A percentile compares a stretch with the other conserved stretches of the same genome.
These are phyloP conservation scores for Reticulascus tulasneorum DNA, from an alignment of 2,329 filamentous ascomycete genomes.

Conservation along the genomic window DNA sequence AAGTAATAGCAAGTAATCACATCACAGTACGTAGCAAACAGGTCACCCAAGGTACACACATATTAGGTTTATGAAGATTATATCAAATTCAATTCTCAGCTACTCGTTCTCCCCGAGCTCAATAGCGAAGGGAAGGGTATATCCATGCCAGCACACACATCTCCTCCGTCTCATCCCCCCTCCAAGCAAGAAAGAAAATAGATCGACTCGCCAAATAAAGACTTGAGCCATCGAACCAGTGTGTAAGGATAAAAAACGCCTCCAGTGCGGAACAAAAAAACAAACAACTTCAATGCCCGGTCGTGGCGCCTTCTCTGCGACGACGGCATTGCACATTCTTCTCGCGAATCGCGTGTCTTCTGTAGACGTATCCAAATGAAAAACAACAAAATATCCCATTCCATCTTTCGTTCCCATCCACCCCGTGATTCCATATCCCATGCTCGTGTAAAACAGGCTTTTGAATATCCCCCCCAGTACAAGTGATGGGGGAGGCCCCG, in stretches of 20 bases:
- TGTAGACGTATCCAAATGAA: neutral
- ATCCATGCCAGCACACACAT: constrained; percentile 10
- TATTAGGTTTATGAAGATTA: neutral
- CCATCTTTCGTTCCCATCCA: no score
- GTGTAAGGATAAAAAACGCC: neutral
- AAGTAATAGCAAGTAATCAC: neutral
- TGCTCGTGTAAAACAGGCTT: constrained; percentile 10
- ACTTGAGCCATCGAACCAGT: neutral
- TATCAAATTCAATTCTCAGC: constrained; percentile 3
- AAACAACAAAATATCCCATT: constrained; percentile 1
- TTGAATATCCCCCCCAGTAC: constrained; percentile 5
- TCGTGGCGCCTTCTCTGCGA: no score
- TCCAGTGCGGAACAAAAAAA: constrained; percentile 6
- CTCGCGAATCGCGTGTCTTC: neutral
- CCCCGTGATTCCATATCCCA: neutral
- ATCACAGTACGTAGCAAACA: neutral
- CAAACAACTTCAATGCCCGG: neutral
- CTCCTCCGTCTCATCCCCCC: constrained; percentile 7
- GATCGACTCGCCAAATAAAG: constrained; percentile 3
- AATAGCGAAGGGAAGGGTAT: constrained; percentile 10
- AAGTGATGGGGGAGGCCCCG: constrained; percentile 6
- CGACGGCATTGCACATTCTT: no score
- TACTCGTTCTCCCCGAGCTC: neutral
- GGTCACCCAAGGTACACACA: no score
- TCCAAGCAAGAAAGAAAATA: constrained; percentile 3